Evolutionary conservation across 805 yeast species (phyloP).

Genomic region (Wickerhamiella lipophila): DNA sequence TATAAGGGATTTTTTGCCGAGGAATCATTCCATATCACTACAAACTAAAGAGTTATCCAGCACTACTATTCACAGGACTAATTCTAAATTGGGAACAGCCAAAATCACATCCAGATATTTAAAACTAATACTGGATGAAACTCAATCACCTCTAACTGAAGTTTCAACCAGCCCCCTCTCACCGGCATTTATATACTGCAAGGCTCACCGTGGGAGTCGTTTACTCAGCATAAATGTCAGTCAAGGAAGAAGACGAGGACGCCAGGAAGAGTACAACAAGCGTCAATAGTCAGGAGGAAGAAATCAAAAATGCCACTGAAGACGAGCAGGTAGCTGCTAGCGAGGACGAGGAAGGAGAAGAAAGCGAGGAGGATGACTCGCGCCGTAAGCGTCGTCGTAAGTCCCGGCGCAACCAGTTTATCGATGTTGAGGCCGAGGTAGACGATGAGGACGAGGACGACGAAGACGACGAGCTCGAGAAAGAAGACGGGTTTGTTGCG

Average conservation of each 20-base stretch:
- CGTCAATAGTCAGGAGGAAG: background rate
- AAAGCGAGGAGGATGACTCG: constrained; percentile 23
- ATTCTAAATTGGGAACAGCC: too few relatives aligned
- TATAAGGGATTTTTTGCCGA: too few relatives aligned
- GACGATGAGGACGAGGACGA: constrained; percentile 90
- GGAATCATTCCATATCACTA: too few relatives aligned
- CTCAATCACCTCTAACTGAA: background rate
- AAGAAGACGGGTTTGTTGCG: constrained; percentile 45
- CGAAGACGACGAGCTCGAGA: constrained; percentile 83
- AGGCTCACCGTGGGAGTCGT: too few relatives aligned
- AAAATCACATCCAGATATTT: too few relatives aligned
- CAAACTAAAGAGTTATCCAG: too few relatives aligned
- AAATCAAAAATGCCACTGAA: background rate
- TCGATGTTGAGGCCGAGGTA: constrained; percentile 98
- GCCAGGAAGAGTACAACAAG: background rate
- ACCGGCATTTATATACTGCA: background rate
- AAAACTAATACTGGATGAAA: background rate
- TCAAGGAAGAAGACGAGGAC: constrained; percentile 6
- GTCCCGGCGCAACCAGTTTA: constrained; percentile 54
- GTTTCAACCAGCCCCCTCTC: background rate
- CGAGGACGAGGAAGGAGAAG: constrained; percentile 36
- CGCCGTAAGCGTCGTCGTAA: constrained; percentile 32
- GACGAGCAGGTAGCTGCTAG: constrained; percentile 29
- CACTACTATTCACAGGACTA: too few relatives aligned
- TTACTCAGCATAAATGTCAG: constrained; percentile 3